Base-by-base conservation (phyloP, 2,329 filamentous ascomycete genomes). In the Ceratocystiopsis minuta region DNA sequence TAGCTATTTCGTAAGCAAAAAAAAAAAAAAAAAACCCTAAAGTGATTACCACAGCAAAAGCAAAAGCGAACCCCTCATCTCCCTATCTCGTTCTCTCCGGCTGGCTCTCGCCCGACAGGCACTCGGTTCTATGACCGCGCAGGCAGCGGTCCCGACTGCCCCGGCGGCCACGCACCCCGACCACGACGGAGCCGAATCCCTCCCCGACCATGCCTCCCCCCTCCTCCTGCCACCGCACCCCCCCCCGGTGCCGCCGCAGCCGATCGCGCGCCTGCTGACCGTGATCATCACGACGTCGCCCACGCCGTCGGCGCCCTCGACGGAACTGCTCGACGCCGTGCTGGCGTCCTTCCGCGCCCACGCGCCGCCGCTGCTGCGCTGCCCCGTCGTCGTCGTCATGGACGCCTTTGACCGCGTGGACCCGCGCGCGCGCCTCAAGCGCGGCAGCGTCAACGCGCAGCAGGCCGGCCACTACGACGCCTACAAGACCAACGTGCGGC, bases 261-360 rank as follows among this genome's bases (percentile, higher is more conserved):
- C 24, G 15, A 41, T 48, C 11, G 20, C 43, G 17, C n/a, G 34
- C 13, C 49, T 48, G 10, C 31, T 67, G 33, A 67, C 64, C 0
- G 52, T 67, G 40, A 61, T 72, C 38, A 61, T 73, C 47, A 72
- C 69, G 1, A 72, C 68, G 0, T 72, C 69, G 3, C 62, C 68
- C 0, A 72, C 68, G 0, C 69, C 69, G 0, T 72, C 68, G 1
- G 62, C 65, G 0, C 69, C 69, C 0, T 65, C 65, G 0, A 67
- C 67, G 0, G 68, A 70, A 15, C 61, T 73, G 0, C 48, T 72
- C n/a, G 60, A 59, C 0, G 51, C 62, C 0, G 61, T 72, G 2
- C 40, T 72, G 2, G 48, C 53, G 3, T 69, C 67, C 0, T 70
- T 70, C 46, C 54, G 54, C 15, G 37, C 38, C 0, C 54, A 68